Evolutionary conservation across 2,329 filamentous ascomycete species (phyloP).

Genomic region (Penicillium sclerotiorum): DNA sequence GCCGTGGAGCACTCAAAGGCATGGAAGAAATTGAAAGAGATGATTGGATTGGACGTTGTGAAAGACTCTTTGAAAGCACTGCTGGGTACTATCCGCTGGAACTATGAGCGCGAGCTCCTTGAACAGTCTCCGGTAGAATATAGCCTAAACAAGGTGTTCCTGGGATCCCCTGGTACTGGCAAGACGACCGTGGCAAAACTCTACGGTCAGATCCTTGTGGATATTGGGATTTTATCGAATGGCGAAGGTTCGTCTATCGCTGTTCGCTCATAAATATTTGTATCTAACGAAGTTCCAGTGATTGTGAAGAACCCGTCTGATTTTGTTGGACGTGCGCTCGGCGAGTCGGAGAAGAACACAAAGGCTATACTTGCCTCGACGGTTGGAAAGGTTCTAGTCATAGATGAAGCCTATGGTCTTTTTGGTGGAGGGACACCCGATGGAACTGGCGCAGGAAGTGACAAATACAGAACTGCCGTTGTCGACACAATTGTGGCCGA

Average conservation of each 20-base stretch:
- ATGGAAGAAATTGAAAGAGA: background rate
- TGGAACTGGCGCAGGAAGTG: conserved; percentile 35
- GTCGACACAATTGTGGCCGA: conserved; percentile 75
- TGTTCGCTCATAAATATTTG: too few relatives aligned
- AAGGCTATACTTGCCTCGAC: conserved; percentile 70
- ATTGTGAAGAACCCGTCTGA: conserved; percentile 72
- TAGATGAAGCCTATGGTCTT: conserved; percentile 77
- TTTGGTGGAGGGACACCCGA: conserved; percentile 39
- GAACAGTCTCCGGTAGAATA: background rate
- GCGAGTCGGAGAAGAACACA: conserved; percentile 70
- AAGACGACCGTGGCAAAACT: background rate
- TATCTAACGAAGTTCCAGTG: too few relatives aligned
- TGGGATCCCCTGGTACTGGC: background rate
- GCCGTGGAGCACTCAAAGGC: too few relatives aligned
- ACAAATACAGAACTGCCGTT: conserved; percentile 64
- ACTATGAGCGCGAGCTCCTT: background rate
- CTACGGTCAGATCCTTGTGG: background rate
- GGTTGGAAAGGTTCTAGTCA: conserved; percentile 73
- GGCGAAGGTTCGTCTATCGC: too few relatives aligned
- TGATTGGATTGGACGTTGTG: background rate
- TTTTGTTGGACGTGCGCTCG: conserved; percentile 66
- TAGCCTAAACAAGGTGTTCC: background rate
- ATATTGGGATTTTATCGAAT: too few relatives aligned
- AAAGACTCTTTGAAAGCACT: background rate
- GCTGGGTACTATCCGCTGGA: background rate